Conservation (phyloP, 2,329 filamentous ascomycete genomes). For the Rutstroemia sydowiana region DNA sequence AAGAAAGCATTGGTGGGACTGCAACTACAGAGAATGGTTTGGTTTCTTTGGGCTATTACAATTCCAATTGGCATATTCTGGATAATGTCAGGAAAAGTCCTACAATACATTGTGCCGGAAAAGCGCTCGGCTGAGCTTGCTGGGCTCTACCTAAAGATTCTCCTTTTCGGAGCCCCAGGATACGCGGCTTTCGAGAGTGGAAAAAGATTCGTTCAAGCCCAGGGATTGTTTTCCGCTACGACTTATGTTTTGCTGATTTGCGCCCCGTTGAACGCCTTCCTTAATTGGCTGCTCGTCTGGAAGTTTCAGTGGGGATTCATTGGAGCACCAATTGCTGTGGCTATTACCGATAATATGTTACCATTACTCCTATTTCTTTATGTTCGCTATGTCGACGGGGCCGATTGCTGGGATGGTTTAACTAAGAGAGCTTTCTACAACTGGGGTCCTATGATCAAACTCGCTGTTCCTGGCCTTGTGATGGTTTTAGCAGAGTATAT, state of each 20-base stretch:
- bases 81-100: constrained; percentile 58
- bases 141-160: constrained; percentile 64
- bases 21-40: constrained; percentile 75
- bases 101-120: constrained; percentile 64
- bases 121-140: constrained; percentile 62
- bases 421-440: constrained; percentile 62
- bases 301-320: constrained; percentile 61
- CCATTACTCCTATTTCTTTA: constrained; percentile 68
- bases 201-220: constrained; percentile 76
- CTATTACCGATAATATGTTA: constrained; percentile 67
- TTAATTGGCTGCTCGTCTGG: constrained; percentile 79
- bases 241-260: constrained; percentile 71
- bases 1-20: constrained; percentile 82
- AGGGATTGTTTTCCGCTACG: constrained; percentile 73
- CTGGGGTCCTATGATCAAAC: constrained; percentile 77
- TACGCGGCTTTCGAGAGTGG: constrained; percentile 70
- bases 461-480: constrained; percentile 80
- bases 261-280: constrained; percentile 66
- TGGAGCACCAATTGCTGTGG: constrained; percentile 72
- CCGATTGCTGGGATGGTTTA: constrained; percentile 76
- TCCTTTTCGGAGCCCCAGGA: constrained; percentile 64
- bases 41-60: constrained; percentile 64
- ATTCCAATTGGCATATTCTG: constrained; percentile 67
- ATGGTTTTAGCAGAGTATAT: constrained; percentile 95
- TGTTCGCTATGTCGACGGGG: constrained; percentile 62